Evolutionary conservation across 768 basidiomycete genomes (phyloP), one percentile per base, ranked within the genome.

Genomic region (Suillus placidus): DNA sequence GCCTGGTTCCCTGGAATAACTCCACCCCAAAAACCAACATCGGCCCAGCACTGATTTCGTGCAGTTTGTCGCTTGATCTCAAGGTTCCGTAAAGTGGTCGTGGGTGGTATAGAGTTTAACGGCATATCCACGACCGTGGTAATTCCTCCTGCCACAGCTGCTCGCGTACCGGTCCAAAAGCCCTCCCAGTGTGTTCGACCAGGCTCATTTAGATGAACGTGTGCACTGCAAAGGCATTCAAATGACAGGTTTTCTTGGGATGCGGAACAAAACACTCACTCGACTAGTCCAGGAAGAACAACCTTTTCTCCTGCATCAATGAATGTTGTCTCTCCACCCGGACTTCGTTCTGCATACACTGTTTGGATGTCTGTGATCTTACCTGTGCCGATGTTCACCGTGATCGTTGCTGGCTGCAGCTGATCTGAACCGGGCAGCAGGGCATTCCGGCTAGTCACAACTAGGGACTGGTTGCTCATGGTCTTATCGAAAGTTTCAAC

Each of bases 91-190:
- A 94, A 84, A 0, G 94, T 95, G 2, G 94, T 96, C 0, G 97
- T 98, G 0, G 97, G 95, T 1, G 97, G 97, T 62, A 99, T 93
- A 2, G 95, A 97, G 77, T 99, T 98, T 63, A 99, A 82, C 3
- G 97, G 97, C 97, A 99, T 99, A 79, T 99, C 97, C 38, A 98
- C 90, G 26, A 99, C 81, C 7, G 94, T 94, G 9, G 96, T 98
- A n/a, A 98, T 88, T 8, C 97, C 97, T 26, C 97, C 97, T 1
- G 94, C 91, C 2, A 89, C 87, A 1, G 97, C 97, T 23, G 97
- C 97, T 63, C 82, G 80, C 1, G 95, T 96, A n/a, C 94, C 95
- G 0, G 94, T 93, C 79, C 84, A 86, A 74, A 97, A 97, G 0
- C 95, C 95, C 73, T 97, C 95, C 95, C 95, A 97, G 65, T 91